A percentile compares a stretch with the other conserved stretches of the same genome.
Conservation (phyloP, 2,329 filamentous ascomycete species). For the Aspergillus jensenii region DNA sequence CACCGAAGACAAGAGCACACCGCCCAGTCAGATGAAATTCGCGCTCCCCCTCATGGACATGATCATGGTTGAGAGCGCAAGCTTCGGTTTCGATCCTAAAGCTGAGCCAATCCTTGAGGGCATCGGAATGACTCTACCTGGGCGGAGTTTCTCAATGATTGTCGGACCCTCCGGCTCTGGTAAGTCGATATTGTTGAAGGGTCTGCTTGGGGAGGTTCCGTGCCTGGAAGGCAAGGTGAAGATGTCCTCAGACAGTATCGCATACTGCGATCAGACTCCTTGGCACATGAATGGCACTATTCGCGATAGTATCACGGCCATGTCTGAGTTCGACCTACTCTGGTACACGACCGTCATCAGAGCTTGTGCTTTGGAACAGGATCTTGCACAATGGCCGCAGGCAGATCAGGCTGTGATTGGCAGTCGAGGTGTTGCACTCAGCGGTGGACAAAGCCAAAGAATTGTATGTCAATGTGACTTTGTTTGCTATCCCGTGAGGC, state of each 20-base stretch:
- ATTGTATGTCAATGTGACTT: constrained; percentile 34
- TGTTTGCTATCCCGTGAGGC: no score
- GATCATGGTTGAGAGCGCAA: constrained; percentile 44
- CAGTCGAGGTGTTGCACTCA: constrained; percentile 52
- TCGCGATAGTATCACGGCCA: constrained; percentile 40
- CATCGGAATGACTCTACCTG: constrained; percentile 43
- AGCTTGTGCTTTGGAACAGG: constrained; percentile 39
- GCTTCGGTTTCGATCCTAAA: constrained; percentile 49
- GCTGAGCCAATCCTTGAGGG: constrained; percentile 42
- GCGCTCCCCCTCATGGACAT: constrained; percentile 24
- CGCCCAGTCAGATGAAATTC: background rate
- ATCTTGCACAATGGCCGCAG: constrained; percentile 40
- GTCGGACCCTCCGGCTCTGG: constrained; percentile 54
- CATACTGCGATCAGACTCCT: constrained; percentile 44
- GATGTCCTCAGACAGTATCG: constrained; percentile 31
- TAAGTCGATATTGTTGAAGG: constrained; percentile 53
- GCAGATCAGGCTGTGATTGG: constrained; percentile 50
- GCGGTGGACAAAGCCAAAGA: constrained; percentile 54
- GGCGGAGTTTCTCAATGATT: constrained; percentile 48
- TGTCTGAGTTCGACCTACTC: constrained; percentile 34
- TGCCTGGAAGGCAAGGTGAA: constrained; percentile 37
- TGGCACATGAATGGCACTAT: constrained; percentile 45
- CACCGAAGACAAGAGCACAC: constrained; percentile 13
- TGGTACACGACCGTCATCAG: constrained; percentile 41
- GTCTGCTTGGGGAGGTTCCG: constrained; percentile 46